Percentiles rank a stretch among this genome's conserved stretches.
phyloP scores from a whole-genome alignment of 73 alveolate genomes.

The Tetrahymena malaccensis region DNA sequence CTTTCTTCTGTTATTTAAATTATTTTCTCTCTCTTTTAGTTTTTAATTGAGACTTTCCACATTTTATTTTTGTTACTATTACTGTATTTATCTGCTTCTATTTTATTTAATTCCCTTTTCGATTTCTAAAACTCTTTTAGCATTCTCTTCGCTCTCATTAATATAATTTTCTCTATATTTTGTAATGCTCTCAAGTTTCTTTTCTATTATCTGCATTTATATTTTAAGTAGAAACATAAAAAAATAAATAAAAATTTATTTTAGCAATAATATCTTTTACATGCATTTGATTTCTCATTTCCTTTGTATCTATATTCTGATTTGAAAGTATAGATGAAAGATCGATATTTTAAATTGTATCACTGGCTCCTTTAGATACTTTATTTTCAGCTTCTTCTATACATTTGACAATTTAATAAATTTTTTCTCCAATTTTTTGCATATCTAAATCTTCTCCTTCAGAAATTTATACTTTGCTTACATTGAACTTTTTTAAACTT shows the following conservation, averaged over 20 bases:
- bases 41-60: neutral
- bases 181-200: neutral
- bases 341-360: neutral
- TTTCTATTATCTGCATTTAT: neutral
- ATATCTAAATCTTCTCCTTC: neutral
- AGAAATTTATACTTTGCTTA: neutral
- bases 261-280: neutral
- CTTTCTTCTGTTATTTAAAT: neutral
- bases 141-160: neutral
- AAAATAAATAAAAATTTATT: neutral
- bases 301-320: neutral
- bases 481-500: neutral
- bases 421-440: neutral
- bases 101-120: neutral
- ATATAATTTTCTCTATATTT: neutral
- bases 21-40: neutral
- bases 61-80: neutral
- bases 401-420: neutral
- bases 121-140: neutral
- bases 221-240: neutral
- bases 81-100: neutral
- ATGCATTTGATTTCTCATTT: neutral
- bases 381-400: neutral
- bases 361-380: neutral
- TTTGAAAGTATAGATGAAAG: neutral